These are phyloP conservation scores for Pseudozyma thailandica DNA, from an alignment of 1,284 basidiomycete species.

Conservation along the genomic window DNA sequence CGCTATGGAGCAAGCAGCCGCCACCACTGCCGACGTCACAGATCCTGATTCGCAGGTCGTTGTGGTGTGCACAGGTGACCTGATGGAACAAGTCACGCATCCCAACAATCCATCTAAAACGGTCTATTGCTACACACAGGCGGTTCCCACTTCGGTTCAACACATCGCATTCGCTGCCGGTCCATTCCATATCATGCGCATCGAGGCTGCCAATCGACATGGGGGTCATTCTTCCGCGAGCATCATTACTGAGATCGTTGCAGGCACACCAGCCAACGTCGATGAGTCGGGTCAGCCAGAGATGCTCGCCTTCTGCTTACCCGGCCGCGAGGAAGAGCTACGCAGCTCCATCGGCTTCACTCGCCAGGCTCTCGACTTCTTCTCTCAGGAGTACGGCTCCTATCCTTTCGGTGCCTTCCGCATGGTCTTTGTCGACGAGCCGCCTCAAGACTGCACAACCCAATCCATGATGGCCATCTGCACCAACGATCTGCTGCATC, in stretches of 20 bases:
- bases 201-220: slow-evolving; percentile 38
- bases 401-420: slow-evolving; percentile 95
- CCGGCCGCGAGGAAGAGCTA: slow-evolving; percentile 79
- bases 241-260: slow-evolving; percentile 68
- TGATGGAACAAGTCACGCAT: slow-evolving; percentile 75
- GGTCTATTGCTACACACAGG: slow-evolving; percentile 92
- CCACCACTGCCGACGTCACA: slow-evolving; percentile 3
- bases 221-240: slow-evolving; percentile 74
- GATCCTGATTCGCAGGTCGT: slow-evolving; percentile 71
- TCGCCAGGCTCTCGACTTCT: slow-evolving; percentile 90
- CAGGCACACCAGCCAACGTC: slow-evolving; percentile 17
- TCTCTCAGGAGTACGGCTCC: slow-evolving; percentile 89
- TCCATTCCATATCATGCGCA: slow-evolving; percentile 74
- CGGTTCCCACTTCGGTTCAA: slow-evolving; percentile 88
- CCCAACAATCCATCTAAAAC: slow-evolving; percentile 93
- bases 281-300: slow-evolving; percentile 74
- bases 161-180: slow-evolving; percentile 96
- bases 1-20: slow-evolving; percentile 9
- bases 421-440: slow-evolving; percentile 91
- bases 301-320: slow-evolving; percentile 91
- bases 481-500: slow-evolving; percentile 85
- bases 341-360: slow-evolving; percentile 79
- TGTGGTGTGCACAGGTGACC: slow-evolving; percentile 91
- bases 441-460: slow-evolving; percentile 76
- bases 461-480: slow-evolving; percentile 85